Conservation (phyloP, 495 filamentous ascomycete genomes). For the Penicillium robsamsonii region DNA sequence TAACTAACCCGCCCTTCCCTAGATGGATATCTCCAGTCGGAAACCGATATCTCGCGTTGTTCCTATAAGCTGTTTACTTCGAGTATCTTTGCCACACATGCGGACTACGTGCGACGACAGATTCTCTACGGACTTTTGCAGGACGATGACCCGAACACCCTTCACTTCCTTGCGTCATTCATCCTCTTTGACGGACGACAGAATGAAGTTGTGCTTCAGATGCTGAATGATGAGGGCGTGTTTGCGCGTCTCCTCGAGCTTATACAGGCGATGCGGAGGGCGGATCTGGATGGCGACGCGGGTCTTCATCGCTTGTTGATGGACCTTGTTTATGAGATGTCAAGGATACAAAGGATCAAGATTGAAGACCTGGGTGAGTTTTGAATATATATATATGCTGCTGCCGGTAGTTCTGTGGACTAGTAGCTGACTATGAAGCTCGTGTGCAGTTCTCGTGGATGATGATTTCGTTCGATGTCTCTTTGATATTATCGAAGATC, state of each 20-base stretch:
- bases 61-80: constrained; percentile 78
- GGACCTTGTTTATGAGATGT: constrained; percentile 96
- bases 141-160: constrained; percentile 75
- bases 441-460: constrained; percentile 59
- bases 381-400: not conserved
- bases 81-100: constrained; percentile 66
- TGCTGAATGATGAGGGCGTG: constrained; percentile 81
- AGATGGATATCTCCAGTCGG: constrained; percentile 80
- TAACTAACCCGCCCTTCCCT: not conserved
- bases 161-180: constrained; percentile 81
- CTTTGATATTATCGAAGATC: constrained; percentile 82
- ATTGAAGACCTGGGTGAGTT: constrained; percentile 70
- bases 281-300: constrained; percentile 62
- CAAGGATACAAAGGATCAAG: constrained; percentile 79
- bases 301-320: constrained; percentile 78
- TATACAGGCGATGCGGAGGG: constrained; percentile 60
- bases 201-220: constrained; percentile 73
- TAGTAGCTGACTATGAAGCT: not conserved
- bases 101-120: constrained; percentile 87
- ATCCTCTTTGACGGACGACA: constrained; percentile 87
- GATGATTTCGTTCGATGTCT: constrained; percentile 82
- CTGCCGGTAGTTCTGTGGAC: not conserved
- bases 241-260: constrained; percentile 83
- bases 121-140: constrained; percentile 89
- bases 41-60: constrained; percentile 82